These are phyloP conservation scores for Marasmius oreades DNA, from an alignment of 1,284 basidiomycete genomes.

Conservation along the genomic window DNA sequence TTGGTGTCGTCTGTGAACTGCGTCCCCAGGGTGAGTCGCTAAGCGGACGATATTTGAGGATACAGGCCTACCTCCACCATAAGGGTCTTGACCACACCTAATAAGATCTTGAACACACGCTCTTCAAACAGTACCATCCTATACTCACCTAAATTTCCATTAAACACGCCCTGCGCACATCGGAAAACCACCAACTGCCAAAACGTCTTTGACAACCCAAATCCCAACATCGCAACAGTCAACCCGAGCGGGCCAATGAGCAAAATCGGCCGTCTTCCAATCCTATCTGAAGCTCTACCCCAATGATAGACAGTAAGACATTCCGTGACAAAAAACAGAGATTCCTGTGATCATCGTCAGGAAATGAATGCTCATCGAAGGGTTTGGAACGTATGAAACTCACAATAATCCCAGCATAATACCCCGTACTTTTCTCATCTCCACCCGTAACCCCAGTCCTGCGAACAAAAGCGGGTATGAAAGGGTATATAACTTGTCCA, in stretches of 20 bases:
- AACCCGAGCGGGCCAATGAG: constrained; percentile 34
- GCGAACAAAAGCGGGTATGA: constrained; percentile 46
- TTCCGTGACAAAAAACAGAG: constrained; percentile 33
- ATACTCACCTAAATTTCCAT: constrained; percentile 17
- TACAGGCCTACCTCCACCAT: neutral
- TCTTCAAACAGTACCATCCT: neutral
- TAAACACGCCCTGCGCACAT: constrained; percentile 21
- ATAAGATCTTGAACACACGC: neutral
- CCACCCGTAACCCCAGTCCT: constrained; percentile 44
- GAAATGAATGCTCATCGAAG: neutral
- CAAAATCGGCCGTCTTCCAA: constrained; percentile 34
- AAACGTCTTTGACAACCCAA: constrained; percentile 31
- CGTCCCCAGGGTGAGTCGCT: neutral
- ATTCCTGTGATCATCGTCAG: too few species aligned
- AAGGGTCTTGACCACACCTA: neutral
- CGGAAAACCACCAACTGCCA: constrained; percentile 20
- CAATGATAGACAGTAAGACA: constrained; percentile 35
- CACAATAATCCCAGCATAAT: constrained; percentile 47
- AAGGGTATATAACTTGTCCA: constrained; percentile 49
- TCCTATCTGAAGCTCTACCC: constrained; percentile 34
- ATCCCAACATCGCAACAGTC: constrained; percentile 29
- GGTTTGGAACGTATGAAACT: constrained; percentile 12
- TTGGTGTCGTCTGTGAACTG: constrained; percentile 28
- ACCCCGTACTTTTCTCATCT: constrained; percentile 43
- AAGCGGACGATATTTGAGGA: neutral